Evolutionary conservation across 768 basidiomycete species (phyloP).

Genomic region (Boletus eberwhitei): DNA sequence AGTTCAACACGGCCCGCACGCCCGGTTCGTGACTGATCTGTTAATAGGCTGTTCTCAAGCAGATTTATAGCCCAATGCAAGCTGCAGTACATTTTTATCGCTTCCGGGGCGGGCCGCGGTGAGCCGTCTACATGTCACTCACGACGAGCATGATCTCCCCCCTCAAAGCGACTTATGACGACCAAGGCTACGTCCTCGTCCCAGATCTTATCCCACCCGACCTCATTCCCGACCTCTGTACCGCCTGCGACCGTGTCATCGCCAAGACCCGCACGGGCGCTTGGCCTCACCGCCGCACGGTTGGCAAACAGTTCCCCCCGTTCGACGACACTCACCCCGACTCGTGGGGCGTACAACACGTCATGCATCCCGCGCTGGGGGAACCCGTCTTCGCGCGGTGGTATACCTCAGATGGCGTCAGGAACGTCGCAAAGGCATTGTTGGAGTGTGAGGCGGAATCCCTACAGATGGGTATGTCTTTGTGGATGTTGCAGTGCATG

Average conservation of each 20-base stretch:
- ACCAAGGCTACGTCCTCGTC: slow-evolving; percentile 64
- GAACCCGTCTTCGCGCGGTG: slow-evolving; percentile 60
- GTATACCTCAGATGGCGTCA: slow-evolving; percentile 58
- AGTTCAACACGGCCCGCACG: no score
- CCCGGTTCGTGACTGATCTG: no score
- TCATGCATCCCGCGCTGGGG: slow-evolving; percentile 73
- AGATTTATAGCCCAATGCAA: no score
- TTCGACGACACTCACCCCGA: slow-evolving; percentile 57
- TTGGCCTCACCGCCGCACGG: slow-evolving; percentile 67
- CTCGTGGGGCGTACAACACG: slow-evolving; percentile 78
- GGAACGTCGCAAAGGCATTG: slow-evolving; percentile 42
- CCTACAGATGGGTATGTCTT: slow-evolving; percentile 66
- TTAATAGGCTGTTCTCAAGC: no score
- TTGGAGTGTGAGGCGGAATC: slow-evolving; percentile 54
- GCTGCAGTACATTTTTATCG: no score
- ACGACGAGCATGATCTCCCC: no score
- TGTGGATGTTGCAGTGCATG: no score
- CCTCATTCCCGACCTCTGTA: slow-evolving; percentile 38
- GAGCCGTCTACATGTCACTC: no score
- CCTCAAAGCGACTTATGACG: slow-evolving; percentile 55
- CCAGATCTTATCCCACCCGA: slow-evolving; percentile 47
- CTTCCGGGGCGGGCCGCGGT: no score
- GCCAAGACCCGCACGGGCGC: slow-evolving; percentile 52
- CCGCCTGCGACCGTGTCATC: slow-evolving; percentile 51
- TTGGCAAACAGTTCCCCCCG: slow-evolving; percentile 79